Base-by-base conservation (phyloP, 192 early-diverging fungal genomes). In the Rhizophagus clarus region DNA sequence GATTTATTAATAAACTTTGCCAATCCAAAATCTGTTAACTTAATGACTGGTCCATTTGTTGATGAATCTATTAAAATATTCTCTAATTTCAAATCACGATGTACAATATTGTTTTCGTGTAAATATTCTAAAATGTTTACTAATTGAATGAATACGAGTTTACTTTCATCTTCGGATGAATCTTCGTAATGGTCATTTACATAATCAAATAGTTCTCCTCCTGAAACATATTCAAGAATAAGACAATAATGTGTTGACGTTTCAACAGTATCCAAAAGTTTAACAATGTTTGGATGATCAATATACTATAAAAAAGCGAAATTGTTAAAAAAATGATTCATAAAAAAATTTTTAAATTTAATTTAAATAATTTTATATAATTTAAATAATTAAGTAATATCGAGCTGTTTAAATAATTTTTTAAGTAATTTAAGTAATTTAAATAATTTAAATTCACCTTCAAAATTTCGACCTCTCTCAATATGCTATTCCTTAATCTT, bases 151-250 rank as follows among this genome's bases (percentile, higher is more conserved):
- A 92, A 92, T 26, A 94, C 86, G n/a, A 62, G 80, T 64, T 85
- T 83, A 4, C 76, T 77, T 66, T 88, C 89, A 40, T 88, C 83
- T 66, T 91, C 81, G 47, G 74, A 83, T 45, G 77, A 81, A 64
- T 82, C 29, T 28, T 80, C 77, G 22, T 64, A 70, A 72, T 92
- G 76, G 31, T 89, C 84, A 34, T 84, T 78, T 20, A 95, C 91
- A 76, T 86, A 89, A 61, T 95, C 92, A 82, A 93, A 95, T 12
- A 95, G 81, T 71, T 95, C 94, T 12, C 93, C 94, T 60, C 92
- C 93, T 37, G 86, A 81, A 7, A 91, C 86, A 84, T 92, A 91
- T 72, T 94, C 94, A 37, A 95, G 77, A 8, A 95, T 86, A 26
- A 95, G 83, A 75, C 91, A 95, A 49, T 88, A 80, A 56, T 92